These are phyloP conservation scores for Alternaria novae-zelandiae DNA, from an alignment of 2,329 filamentous ascomycete genomes.

Conservation along the genomic window DNA sequence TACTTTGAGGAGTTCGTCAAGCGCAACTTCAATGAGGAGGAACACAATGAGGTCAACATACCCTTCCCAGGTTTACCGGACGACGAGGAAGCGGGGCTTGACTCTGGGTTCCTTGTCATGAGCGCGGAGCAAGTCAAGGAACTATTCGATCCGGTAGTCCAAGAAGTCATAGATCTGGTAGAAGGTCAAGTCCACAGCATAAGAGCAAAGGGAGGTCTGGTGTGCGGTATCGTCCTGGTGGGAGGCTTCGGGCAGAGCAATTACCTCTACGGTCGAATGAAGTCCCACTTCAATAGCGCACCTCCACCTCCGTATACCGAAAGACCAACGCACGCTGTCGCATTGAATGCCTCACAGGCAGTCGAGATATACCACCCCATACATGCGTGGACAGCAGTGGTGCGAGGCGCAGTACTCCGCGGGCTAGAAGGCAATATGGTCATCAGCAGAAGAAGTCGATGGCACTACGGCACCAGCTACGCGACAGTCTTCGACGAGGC, in stretches of 20 bases:
- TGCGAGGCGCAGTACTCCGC: constrained; percentile 76
- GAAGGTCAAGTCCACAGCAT: constrained; percentile 55
- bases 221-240: constrained; percentile 76
- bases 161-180: constrained; percentile 54
- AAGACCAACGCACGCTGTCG: constrained; percentile 69
- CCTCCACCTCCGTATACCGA: constrained; percentile 68
- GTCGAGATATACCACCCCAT: constrained; percentile 84
- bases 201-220: constrained; percentile 46
- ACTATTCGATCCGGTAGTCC: constrained; percentile 77
- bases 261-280: constrained; percentile 73
- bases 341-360: constrained; percentile 59
- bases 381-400: constrained; percentile 82
- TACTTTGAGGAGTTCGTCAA: constrained; percentile 89
- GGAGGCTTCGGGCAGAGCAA: constrained; percentile 83
- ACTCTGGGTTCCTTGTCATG: constrained; percentile 79
- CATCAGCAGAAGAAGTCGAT: constrained; percentile 73
- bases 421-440: constrained; percentile 82
- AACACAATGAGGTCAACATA: constrained; percentile 77
- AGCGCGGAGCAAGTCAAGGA: constrained; percentile 71
- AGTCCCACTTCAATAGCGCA: constrained; percentile 67
- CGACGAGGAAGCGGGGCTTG: constrained; percentile 75
- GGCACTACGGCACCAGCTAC: constrained; percentile 82
- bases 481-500: constrained; percentile 80
- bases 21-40: constrained; percentile 80
- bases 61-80: constrained; percentile 79